Conservation (phyloP, 1,284 basidiomycete genomes). For the Amylostereum areolatum region DNA sequence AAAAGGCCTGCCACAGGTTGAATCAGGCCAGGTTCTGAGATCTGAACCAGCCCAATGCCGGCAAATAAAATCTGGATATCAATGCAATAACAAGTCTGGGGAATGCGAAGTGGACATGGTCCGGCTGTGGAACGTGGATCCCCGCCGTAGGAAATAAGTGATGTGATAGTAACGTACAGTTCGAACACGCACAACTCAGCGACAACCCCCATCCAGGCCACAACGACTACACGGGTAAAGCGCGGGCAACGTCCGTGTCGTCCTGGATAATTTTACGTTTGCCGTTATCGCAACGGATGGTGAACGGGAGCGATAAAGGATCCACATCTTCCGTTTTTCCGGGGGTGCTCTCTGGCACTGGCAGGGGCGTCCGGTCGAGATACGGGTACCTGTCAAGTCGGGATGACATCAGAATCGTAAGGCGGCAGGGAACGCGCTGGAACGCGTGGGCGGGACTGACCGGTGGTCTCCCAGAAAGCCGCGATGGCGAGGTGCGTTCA, state of each 20-base stretch:
- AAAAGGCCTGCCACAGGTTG: no score
- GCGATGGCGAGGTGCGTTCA: conserved; percentile 11
- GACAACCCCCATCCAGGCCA: no score
- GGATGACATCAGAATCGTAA: not conserved
- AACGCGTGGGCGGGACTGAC: conserved; percentile 11
- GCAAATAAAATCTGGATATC: no score
- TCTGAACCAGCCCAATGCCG: no score
- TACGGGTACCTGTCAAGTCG: conserved; percentile 7
- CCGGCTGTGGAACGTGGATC: no score
- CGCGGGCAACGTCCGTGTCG: not conserved
- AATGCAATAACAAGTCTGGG: no score
- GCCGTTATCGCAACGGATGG: not conserved
- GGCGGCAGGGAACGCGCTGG: not conserved
- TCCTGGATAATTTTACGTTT: not conserved
- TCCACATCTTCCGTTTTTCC: no score
- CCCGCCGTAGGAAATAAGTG: no score
- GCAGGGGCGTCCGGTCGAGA: conserved; percentile 9
- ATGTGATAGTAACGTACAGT: no score
- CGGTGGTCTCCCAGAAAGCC: conserved; percentile 24
- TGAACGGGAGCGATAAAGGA: not conserved
- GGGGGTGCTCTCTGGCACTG: conserved; percentile 1
- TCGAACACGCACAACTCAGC: no score
- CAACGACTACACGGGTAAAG: not conserved
- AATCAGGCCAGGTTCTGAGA: no score
- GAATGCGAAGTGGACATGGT: no score